These are phyloP conservation scores for Fraxinus platypoda DNA, from an alignment of 305 asterid species.

Conservation along the genomic window DNA sequence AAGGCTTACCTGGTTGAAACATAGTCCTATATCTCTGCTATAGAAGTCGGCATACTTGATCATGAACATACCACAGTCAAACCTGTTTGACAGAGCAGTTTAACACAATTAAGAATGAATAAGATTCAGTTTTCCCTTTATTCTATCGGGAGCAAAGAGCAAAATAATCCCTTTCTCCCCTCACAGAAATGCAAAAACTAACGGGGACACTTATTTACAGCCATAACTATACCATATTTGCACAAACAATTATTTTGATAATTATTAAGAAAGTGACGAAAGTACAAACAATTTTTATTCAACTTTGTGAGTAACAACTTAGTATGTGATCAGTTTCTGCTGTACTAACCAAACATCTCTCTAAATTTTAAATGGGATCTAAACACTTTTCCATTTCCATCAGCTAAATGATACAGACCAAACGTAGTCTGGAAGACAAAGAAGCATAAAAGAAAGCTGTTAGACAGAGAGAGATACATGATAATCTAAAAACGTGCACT, in stretches of 20 bases:
- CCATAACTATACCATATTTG: background rate
- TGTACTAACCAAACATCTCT: background rate
- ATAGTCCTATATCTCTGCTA: constrained; percentile 74
- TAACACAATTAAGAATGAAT: constrained; percentile 1
- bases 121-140: background rate
- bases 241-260: background rate
- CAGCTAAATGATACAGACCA: background rate
- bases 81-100: constrained; percentile 48
- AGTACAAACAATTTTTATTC: background rate
- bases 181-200: background rate
- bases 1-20: constrained; percentile 69
- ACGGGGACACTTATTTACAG: background rate
- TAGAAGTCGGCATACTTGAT: constrained; percentile 87
- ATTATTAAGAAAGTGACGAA: background rate
- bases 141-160: background rate
- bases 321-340: background rate
- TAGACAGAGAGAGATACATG: background rate
- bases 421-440: background rate
- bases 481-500: background rate
- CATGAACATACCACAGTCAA: constrained; percentile 93
- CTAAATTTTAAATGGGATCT: background rate
- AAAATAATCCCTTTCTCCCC: background rate
- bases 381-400: background rate
- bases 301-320: background rate
- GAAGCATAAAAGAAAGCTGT: background rate